A percentile compares a stretch with the other conserved stretches of the same genome.
Evolutionary conservation across 2,329 filamentous ascomycete genomes (phyloP).

Genomic region (Chaetomiaceae sp.): DNA sequence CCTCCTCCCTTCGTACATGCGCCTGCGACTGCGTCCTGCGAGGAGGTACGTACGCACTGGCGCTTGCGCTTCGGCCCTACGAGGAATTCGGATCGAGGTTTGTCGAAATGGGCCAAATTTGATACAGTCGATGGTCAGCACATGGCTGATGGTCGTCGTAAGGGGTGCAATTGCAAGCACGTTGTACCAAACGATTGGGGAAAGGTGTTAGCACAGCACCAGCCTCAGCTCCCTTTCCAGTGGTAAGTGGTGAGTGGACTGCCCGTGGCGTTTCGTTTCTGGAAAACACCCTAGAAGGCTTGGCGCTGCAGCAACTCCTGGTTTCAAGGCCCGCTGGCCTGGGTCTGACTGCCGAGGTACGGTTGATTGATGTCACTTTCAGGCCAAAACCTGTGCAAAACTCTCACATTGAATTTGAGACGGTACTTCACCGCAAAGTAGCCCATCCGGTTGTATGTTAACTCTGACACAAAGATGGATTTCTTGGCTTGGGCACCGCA

Average conservation of each 20-base stretch:
- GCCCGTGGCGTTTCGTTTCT: slow-evolving; percentile 22
- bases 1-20: slow-evolving; percentile 21
- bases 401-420: too few relatives aligned
- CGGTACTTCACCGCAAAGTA: neutral
- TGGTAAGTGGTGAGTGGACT: slow-evolving; percentile 2
- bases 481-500: neutral
- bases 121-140: slow-evolving; percentile 20
- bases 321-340: neutral
- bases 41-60: slow-evolving; percentile 1
- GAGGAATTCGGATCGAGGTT: neutral
- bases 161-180: slow-evolving; percentile 15
- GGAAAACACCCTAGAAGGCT: slow-evolving; percentile 13
- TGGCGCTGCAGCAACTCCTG: slow-evolving; percentile 16
- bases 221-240: slow-evolving; percentile 25
- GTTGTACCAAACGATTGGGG: slow-evolving; percentile 21
- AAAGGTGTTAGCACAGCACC: slow-evolving; percentile 28
- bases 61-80: neutral
- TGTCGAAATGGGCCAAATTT: slow-evolving; percentile 2
- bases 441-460: neutral
- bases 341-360: slow-evolving; percentile 9
- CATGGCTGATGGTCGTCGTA: slow-evolving; percentile 21
- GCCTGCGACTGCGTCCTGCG: neutral
- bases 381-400: neutral
- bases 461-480: neutral
- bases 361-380: neutral